A percentile compares a stretch with the other conserved stretches of the same genome.
Evolutionary conservation across 2,329 filamentous ascomycete species (phyloP).

Genomic region (Scedosporium boydii): DNA sequence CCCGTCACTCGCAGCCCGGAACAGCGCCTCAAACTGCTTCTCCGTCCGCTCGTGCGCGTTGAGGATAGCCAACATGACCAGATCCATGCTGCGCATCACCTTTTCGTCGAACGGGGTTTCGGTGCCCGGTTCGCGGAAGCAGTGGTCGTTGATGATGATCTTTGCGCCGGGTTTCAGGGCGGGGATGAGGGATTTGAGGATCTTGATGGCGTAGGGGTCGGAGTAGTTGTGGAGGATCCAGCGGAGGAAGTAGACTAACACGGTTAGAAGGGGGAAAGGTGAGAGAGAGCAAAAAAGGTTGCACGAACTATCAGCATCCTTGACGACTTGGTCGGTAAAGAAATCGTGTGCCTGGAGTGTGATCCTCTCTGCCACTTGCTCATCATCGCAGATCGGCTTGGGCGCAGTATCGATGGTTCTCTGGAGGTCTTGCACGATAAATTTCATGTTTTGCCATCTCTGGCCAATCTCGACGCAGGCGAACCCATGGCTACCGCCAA

Average conservation of each 20-base stretch:
- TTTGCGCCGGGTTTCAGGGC: constrained; percentile 44
- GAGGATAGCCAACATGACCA: constrained; percentile 40
- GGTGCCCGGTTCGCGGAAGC: constrained; percentile 26
- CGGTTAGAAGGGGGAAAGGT: not conserved
- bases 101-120: constrained; percentile 36
- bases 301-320: constrained; percentile 38
- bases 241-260: constrained; percentile 45
- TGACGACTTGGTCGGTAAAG: constrained; percentile 45
- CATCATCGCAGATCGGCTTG: constrained; percentile 27
- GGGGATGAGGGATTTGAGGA: constrained; percentile 40
- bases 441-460: constrained; percentile 38
- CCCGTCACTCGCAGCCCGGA: constrained; percentile 28
- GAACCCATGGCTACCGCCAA: constrained; percentile 50
- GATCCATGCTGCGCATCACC: constrained; percentile 38
- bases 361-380: constrained; percentile 28
- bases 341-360: constrained; percentile 44
- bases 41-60: constrained; percentile 42
- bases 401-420: constrained; percentile 38
- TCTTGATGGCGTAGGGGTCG: constrained; percentile 38
- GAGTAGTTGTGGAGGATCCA: constrained; percentile 55
- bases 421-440: constrained; percentile 45
- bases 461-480: constrained; percentile 42
- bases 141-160: constrained; percentile 37
- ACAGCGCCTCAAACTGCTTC: constrained; percentile 34
- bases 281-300: not conserved